Percentiles rank a stretch among this genome's conserved stretches.
Evolutionary conservation across 805 yeast species (phyloP).

Genomic region (Scheffersomyces amazonensis): DNA sequence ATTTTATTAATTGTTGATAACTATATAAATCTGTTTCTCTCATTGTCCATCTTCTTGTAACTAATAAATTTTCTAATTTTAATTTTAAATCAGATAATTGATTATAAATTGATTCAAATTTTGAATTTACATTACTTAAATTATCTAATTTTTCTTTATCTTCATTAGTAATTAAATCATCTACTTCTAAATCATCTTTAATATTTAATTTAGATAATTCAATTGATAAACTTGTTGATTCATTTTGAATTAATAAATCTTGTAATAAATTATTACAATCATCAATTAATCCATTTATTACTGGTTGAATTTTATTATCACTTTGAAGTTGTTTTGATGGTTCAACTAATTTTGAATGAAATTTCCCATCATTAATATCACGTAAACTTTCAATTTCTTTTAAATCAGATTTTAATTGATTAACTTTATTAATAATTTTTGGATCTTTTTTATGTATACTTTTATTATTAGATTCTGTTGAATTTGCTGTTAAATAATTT

Average conservation of each 20-base stretch:
- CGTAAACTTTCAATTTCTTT: conserved; percentile 36
- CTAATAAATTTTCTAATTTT: conserved; percentile 74
- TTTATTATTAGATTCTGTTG: conserved; percentile 1
- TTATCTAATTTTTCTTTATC: conserved; percentile 25
- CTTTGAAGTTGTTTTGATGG: conserved; percentile 2
- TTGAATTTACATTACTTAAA: conserved; percentile 4
- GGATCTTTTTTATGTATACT: not conserved
- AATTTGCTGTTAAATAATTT: conserved; percentile 23
- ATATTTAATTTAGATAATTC: conserved; percentile 1
- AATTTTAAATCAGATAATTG: conserved; percentile 64
- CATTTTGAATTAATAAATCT: conserved; percentile 38
- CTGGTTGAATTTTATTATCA: conserved; percentile 33
- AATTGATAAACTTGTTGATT: conserved; percentile 2
- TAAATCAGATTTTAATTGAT: conserved; percentile 19
- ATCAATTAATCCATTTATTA: conserved; percentile 73
- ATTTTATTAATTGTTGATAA: conserved; percentile 71
- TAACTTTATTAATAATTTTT: conserved; percentile 12
- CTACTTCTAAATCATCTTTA: conserved; percentile 1
- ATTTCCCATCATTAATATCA: conserved; percentile 53
- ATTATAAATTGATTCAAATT: conserved; percentile 55
- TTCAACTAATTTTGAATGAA: conserved; percentile 18
- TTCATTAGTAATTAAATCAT: conserved; percentile 6
- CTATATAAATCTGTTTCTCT: conserved; percentile 91
- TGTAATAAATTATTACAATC: conserved; percentile 75
- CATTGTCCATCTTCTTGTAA: conserved; percentile 96